Evolutionary conservation across 768 basidiomycete species (phyloP), one percentile per base, ranked within the genome.

Genomic region (Kwoniella dendrophila): DNA sequence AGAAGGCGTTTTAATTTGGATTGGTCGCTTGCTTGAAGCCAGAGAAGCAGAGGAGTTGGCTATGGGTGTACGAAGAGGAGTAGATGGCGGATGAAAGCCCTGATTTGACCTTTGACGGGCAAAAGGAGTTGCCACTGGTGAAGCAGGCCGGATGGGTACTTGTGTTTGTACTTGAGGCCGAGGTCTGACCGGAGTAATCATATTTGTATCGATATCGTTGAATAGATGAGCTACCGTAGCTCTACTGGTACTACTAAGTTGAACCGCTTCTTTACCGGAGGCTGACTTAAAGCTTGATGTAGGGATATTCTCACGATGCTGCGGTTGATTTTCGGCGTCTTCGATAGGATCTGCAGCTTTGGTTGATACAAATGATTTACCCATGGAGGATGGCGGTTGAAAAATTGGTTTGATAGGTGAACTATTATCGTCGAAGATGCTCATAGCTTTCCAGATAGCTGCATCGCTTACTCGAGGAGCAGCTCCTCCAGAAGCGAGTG

Each of bases 1-100:
- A 0, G 62, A 58, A 27, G 76, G 59, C 18, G 70, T 64, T 41
- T 64, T 57, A 51, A 69, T 63, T 16, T 63, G 58, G 22, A 70
- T 61, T 12, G 66, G 66, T 43, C 55, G 52, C 36, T 60, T 67
- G 43, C 20, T 44, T 24, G 43, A 44, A 33, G 49, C 30, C 43
- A 53, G 26, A 51, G 63, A 34, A 26, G 38, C 27, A 27, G 58
- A 49, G 29, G 33, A 29, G n/a, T 24, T 55, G 40, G 36, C 47
- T 8, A 30, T 43, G 49, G 49, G 64, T 53, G 51, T 71, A 63
- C 29, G 69, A 56, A 29, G 57, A 57, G 30, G 62, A 41, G 40
- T 56, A 22, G 41, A 67, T 40, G 14, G 70, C 53, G 24, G 66
- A 63, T 4, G 62, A 58, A 18, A 54, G 24, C 30, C 29, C 34